These are phyloP conservation scores for Verbascum thapsus DNA, from an alignment of 257 asterid genomes.

Conservation along the genomic window DNA sequence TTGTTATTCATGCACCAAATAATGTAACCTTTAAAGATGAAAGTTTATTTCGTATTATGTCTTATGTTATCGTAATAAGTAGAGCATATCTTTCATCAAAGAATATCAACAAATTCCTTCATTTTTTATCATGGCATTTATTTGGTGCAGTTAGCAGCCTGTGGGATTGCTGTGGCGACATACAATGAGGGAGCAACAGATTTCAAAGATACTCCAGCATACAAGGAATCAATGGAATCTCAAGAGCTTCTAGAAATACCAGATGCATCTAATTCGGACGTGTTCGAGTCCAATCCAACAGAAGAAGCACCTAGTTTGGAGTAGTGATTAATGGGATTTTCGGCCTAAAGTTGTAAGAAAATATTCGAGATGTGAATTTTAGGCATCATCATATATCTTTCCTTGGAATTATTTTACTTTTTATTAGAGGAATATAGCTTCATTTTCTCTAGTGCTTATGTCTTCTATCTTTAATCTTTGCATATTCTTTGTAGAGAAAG, in stretches of 20 bases:
- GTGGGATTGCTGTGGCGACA: constrained; percentile 83
- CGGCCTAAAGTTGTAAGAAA: constrained; percentile 9
- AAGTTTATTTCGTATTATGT: no score
- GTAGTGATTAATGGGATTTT: constrained; percentile 41
- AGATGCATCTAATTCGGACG: constrained; percentile 69
- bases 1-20: no score
- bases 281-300: constrained; percentile 92
- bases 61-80: no score
- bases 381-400: constrained; percentile 14
- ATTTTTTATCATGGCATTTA: neutral
- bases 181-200: constrained; percentile 91
- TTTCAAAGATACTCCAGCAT: constrained; percentile 81
- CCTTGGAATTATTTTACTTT: neutral
- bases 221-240: constrained; percentile 84
- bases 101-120: no score
- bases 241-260: constrained; percentile 79
- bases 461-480: neutral
- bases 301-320: constrained; percentile 90
- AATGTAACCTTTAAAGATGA: no score
- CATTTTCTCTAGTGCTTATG: constrained; percentile 15
- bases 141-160: constrained; percentile 61
- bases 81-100: no score
- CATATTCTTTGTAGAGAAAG: neutral
- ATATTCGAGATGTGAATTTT: constrained; percentile 1
- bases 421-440: constrained; percentile 22